Evolutionary conservation across 1,284 basidiomycete species (phyloP).

Genomic region (Sporisorium reilianum): DNA sequence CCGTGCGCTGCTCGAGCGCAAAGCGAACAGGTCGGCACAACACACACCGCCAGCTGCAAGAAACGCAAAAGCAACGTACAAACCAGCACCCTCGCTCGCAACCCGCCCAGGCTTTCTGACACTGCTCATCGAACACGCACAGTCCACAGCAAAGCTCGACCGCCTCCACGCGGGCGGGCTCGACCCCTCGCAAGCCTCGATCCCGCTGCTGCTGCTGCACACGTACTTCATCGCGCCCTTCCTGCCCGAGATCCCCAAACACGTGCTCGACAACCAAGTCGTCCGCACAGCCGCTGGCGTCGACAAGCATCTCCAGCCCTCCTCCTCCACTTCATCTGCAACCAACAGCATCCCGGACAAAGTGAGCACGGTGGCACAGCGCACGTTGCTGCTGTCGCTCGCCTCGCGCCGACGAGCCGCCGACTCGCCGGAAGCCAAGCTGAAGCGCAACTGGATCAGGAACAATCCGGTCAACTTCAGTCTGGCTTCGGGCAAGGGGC

Average conservation of each 20-base stretch:
- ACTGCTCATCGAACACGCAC: slow-evolving; percentile 58
- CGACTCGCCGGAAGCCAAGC: slow-evolving; percentile 37
- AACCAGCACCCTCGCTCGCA: slow-evolving; percentile 28
- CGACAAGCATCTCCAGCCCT: slow-evolving; percentile 24
- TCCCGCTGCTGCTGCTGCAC: slow-evolving; percentile 54
- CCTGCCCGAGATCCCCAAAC: slow-evolving; percentile 42
- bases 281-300: slow-evolving; percentile 31
- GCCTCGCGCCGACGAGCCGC: slow-evolving; percentile 27
- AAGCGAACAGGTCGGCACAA: slow-evolving; percentile 2
- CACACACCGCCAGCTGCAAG: not conserved
- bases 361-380: slow-evolving; percentile 38
- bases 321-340: slow-evolving; percentile 5
- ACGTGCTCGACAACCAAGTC: slow-evolving; percentile 31
- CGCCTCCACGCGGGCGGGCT: slow-evolving; percentile 22
- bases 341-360: slow-evolving; percentile 6
- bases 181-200: slow-evolving; percentile 34
- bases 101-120: slow-evolving; percentile 54
- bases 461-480: slow-evolving; percentile 49
- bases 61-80: not conserved
- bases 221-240: slow-evolving; percentile 64
- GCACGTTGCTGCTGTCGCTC: slow-evolving; percentile 40
- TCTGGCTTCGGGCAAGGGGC: slow-evolving; percentile 7
- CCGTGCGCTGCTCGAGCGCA: slow-evolving; percentile 12
- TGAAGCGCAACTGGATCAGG: slow-evolving; percentile 38
- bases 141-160: slow-evolving; percentile 31